Conservation (phyloP, 2,329 filamentous ascomycete genomes). For the Diplodia corticola region DNA sequence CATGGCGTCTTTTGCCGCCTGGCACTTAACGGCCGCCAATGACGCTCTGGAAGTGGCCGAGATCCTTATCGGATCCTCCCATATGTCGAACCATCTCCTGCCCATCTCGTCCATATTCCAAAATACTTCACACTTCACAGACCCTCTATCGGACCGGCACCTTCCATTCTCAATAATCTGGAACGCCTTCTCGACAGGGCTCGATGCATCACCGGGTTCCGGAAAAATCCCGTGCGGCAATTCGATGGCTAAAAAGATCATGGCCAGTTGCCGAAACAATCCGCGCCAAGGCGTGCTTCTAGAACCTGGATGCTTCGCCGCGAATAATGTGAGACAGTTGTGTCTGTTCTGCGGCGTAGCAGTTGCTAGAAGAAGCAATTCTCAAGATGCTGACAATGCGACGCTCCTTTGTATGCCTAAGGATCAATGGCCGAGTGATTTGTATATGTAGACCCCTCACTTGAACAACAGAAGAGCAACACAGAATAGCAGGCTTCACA, state of each 20-base stretch:
- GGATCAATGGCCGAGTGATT: neutral
- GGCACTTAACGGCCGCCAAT: neutral
- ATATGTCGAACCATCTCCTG: neutral
- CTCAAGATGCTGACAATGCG: neutral
- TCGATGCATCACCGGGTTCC: neutral
- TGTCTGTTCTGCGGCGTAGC: neutral
- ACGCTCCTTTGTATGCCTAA: neutral
- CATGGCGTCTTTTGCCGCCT: neutral
- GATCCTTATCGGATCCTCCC: neutral
- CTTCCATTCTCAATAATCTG: neutral
- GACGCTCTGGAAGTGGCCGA: neutral
- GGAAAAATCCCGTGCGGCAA: neutral
- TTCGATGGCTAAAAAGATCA: neutral
- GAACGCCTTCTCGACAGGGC: neutral
- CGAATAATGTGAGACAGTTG: neutral
- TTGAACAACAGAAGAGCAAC: neutral
- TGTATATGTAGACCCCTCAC: neutral
- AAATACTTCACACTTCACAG: neutral
- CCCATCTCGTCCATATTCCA: neutral
- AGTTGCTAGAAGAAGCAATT: neutral
- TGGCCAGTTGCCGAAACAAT: neutral
- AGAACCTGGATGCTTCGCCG: neutral
- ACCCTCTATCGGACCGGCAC: neutral
- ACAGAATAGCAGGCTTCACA: neutral
- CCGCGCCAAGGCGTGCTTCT: neutral